Percentiles rank a stretch among this genome's conserved stretches.
Conservation (phyloP, 2,329 filamentous ascomycete genomes). For the Neonectria magnoliae region DNA sequence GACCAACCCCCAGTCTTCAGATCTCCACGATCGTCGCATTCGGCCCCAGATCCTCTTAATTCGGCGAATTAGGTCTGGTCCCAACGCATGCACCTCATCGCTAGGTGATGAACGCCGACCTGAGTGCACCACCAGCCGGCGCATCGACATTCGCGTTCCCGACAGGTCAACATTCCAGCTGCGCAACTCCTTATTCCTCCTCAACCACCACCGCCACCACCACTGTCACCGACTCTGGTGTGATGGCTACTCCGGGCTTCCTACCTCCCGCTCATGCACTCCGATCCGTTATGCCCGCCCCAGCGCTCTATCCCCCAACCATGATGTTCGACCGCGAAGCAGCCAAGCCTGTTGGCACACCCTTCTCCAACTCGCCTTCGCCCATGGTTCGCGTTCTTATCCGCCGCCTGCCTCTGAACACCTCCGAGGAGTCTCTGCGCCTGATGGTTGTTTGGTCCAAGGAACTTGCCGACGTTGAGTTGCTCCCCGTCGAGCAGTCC, state of each 20-base stretch:
- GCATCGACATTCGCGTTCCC: conserved; percentile 41
- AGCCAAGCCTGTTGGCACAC: conserved; percentile 52
- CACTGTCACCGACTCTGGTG: conserved; percentile 21
- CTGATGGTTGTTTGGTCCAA: conserved; percentile 69
- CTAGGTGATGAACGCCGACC: conserved; percentile 45
- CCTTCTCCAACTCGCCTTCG: conserved; percentile 49
- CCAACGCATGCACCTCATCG: conserved; percentile 42
- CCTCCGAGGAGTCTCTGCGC: conserved; percentile 62
- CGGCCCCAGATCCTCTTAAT: conserved; percentile 26
- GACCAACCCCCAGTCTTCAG: conserved; percentile 25
- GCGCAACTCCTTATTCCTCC: conserved; percentile 46
- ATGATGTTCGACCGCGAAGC: conserved; percentile 54
- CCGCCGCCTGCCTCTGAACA: conserved; percentile 63
- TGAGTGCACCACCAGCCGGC: conserved; percentile 36
- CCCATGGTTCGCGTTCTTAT: conserved; percentile 59
- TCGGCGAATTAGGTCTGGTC: conserved; percentile 33
- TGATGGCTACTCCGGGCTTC: conserved; percentile 59
- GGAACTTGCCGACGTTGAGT: conserved; percentile 61
- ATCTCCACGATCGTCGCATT: conserved; percentile 39
- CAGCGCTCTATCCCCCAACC: conserved; percentile 48
- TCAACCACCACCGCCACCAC: conserved; percentile 34
- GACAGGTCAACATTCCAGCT: conserved; percentile 41
- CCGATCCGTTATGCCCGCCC: conserved; percentile 45
- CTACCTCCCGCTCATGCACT: conserved; percentile 53
- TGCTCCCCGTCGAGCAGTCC: conserved; percentile 60